Base-by-base conservation (phyloP, 2,329 filamentous ascomycete species). In the Cladosporium sp. region DNA sequence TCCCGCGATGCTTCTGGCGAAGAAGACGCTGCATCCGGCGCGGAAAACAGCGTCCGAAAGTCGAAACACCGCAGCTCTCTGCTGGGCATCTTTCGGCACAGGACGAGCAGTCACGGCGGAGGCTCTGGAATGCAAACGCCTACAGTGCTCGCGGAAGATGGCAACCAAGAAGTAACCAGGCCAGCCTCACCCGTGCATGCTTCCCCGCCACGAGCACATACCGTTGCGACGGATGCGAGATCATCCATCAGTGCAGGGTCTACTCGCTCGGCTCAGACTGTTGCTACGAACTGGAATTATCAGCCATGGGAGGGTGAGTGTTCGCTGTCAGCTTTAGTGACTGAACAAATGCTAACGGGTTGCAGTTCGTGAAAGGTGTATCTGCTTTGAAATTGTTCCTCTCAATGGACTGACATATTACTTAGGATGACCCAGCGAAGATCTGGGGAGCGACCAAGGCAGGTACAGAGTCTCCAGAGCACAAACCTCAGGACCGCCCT, bases 391-490 rank as follows among this genome's bases (percentile, higher is more conserved):
- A 10, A 5, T 4, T 21, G 3, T n/a, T 34, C n/a, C 15, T 28
- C 8, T 47, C 14, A n/a, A 41, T 5, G 15, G 32, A 59, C 44
- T 65, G 21, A 65, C 55, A 18, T 10, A 4, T 41, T n/a, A 15
- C 18, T 2, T 30, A 65, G 63, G 73, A 75, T 63, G 69, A 74
- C 47, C 72, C 73, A 4, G 67, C 67, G 12, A 68, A 72, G 28
- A 74, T 74, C 36, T 74, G 73, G 73, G 72, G 73, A 41, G 65
- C 47, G 68, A 70, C 18, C 67, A 71, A 58, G 18, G 30, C 55
- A 58, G 34, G 21, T 12, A 34, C 54, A 70, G 69, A 21, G 59
- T 72, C 12, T 59, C 67, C 34, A 34, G 72, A 65, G 49, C n/a
- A 28, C n/a, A 30, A 21, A 21, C 10, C 58, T 8, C 34, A 59